These are phyloP conservation scores for Suillus spraguei DNA, from an alignment of 768 basidiomycete species.

Conservation along the genomic window DNA sequence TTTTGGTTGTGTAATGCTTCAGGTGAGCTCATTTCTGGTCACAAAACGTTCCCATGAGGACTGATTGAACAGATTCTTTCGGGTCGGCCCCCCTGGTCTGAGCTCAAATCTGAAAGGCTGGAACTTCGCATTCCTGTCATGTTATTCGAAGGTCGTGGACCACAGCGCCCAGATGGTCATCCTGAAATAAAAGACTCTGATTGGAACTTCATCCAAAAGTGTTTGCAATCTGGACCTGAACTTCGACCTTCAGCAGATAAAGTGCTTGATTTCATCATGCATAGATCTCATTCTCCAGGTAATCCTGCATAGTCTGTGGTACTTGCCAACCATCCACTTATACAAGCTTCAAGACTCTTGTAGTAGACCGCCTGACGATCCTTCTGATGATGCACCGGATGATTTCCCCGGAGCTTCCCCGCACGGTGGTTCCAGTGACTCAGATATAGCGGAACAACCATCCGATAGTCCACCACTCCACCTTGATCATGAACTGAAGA, in stretches of 20 bases:
- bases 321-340: neutral
- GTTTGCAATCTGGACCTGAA: neutral
- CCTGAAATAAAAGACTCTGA: neutral
- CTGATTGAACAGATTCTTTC: neutral
- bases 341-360: neutral
- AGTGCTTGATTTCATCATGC: neutral
- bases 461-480: neutral
- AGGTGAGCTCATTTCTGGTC: neutral
- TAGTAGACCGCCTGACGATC: neutral
- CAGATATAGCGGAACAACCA: neutral
- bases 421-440: neutral
- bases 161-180: neutral
- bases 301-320: neutral
- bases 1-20: conserved; percentile 2
- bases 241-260: neutral
- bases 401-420: neutral
- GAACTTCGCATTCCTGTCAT: neutral
- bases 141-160: neutral
- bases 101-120: neutral
- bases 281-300: neutral
- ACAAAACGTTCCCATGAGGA: neutral
- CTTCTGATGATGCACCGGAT: neutral
- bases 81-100: neutral
- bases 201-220: neutral
- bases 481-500: neutral